These are phyloP conservation scores for Alisma plantagoaquatica DNA, from an alignment of 106 monocot species.

Conservation along the genomic window DNA sequence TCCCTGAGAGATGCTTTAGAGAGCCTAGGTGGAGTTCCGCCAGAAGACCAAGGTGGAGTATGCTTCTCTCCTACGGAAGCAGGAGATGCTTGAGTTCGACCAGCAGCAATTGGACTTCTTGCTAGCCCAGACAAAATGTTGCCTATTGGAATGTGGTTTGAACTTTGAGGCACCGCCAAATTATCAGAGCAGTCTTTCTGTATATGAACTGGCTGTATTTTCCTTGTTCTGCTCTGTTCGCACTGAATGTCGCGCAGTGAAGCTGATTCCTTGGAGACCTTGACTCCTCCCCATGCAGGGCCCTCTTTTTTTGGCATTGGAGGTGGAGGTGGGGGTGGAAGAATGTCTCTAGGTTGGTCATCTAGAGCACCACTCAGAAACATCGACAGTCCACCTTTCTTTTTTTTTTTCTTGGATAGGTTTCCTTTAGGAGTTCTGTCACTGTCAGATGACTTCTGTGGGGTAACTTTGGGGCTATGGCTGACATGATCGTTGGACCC, in stretches of 20 bases:
- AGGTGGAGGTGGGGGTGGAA: slow-evolving; percentile 38
- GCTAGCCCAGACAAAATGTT: slow-evolving; percentile 27
- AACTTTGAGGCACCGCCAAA: slow-evolving; percentile 11
- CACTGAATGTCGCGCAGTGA: slow-evolving; percentile 87
- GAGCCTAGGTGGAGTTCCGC: slow-evolving; percentile 46
- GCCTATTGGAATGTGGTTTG: slow-evolving; percentile 34
- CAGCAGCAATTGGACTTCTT: slow-evolving; percentile 48
- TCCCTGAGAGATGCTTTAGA: slow-evolving; percentile 69
- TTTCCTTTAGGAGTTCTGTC: slow-evolving; percentile 13
- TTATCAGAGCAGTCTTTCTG: slow-evolving; percentile 22
- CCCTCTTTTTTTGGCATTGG: slow-evolving; percentile 70
- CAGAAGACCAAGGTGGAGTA: slow-evolving; percentile 79
- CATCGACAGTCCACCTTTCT: slow-evolving; percentile 89
- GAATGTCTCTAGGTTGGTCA: slow-evolving; percentile 30
- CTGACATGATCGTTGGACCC: slow-evolving; percentile 13
- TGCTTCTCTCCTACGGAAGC: slow-evolving; percentile 52
- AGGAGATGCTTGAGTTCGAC: slow-evolving; percentile 13
- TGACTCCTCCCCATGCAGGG: slow-evolving; percentile 89
- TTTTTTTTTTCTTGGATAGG: slow-evolving; percentile 70
- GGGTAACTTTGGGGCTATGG: slow-evolving; percentile 14
- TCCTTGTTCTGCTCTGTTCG: slow-evolving; percentile 63
- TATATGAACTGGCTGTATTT: not conserved
- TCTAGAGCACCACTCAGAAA: slow-evolving; percentile 97
- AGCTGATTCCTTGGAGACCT: slow-evolving; percentile 34
- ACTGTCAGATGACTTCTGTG: slow-evolving; percentile 19